Base-by-base conservation (phyloP, 2,329 filamentous ascomycete species). In the Arthrobotrys iridis region DNA sequence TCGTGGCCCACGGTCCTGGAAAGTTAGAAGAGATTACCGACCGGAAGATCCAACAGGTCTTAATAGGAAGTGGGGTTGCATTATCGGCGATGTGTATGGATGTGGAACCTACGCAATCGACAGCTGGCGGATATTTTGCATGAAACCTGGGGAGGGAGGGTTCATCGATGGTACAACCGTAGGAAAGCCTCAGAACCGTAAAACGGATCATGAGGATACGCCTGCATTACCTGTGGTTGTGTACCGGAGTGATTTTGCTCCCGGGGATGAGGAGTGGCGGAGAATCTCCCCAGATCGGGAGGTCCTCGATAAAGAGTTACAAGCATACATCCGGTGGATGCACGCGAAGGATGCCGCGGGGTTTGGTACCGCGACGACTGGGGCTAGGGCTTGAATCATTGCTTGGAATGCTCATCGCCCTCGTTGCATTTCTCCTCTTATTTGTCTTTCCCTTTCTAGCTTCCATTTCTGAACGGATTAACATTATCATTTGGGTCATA, bases 221-320 rank as follows among this genome's bases (percentile, higher is more conserved):
- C 2, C 28, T 57, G 13, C 64, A 2, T 58, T 58, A 18, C 64
- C 59, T 11, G 15, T 18, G 26, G 50, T 35, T 10, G 40, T 30
- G n/a, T 76, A 71, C 33, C 65, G 15, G 20, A 43, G 58, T 13
- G 30, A 55, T 10, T 76, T 70, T 52, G 37, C 48, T 18, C 65
- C 58, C 4, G 72, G 72, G 22, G 72, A 76, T n/a, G 72, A 76
- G 22, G 72, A 76, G 33, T 76, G 72, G 72, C 72, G 72, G 48
- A 70, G 50, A 24, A 60, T 76, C n/a, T 41, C 60, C 20, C 46
- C 43, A 5, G 63, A 75, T 40, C 63, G 66, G 37, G 50, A 59
- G 13, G 50, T 66, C 4, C 58, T 71, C 22, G 72, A 76, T 46
- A 76, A 76, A 30, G 72, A 76, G 30, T 33, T 76, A 5, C 63